A percentile compares a stretch with the other conserved stretches of the same genome.
Evolutionary conservation across 208 protist species (phyloP).

Genomic region (Acanthamoeba healyi): DNA sequence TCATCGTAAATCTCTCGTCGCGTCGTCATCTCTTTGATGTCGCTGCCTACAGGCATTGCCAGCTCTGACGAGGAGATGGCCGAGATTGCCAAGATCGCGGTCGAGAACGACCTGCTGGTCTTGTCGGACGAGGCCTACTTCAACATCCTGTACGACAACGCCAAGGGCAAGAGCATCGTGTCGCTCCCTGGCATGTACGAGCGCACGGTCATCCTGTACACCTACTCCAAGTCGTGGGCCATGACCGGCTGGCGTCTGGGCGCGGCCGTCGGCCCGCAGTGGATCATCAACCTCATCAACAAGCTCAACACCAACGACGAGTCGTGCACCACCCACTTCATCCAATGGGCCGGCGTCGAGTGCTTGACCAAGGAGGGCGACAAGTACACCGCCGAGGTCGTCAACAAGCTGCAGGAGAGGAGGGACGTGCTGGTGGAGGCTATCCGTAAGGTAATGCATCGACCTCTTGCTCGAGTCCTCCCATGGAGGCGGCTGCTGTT

Average conservation of each 20-base stretch:
- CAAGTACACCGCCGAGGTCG: slow-evolving; percentile 35
- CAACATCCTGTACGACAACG: slow-evolving; percentile 75
- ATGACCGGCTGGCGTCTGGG: slow-evolving; percentile 79
- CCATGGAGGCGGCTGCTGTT: not conserved
- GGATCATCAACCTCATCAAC: slow-evolving; percentile 79
- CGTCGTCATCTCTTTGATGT: not conserved
- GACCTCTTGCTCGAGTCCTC: not conserved
- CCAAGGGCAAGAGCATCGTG: slow-evolving; percentile 74
- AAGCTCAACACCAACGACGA: slow-evolving; percentile 82
- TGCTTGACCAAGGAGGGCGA: slow-evolving; percentile 48
- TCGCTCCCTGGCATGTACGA: slow-evolving; percentile 75
- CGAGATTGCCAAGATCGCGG: slow-evolving; percentile 68
- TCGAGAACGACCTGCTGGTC: slow-evolving; percentile 74
- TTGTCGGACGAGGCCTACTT: slow-evolving; percentile 79
- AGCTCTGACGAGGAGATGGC: slow-evolving; percentile 74
- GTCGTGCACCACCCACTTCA: slow-evolving; percentile 79
- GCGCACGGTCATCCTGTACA: slow-evolving; percentile 78
- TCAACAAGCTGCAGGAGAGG: slow-evolving; percentile 52
- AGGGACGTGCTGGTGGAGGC: slow-evolving; percentile 68
- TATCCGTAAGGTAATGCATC: slow-evolving; percentile 13
- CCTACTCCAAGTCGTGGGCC: slow-evolving; percentile 78
- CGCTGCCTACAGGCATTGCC: slow-evolving; percentile 59
- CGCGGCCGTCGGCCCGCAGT: slow-evolving; percentile 74
- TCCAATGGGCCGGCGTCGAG: slow-evolving; percentile 72
- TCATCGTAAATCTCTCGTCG: not conserved